Conservation (phyloP, 23 red algal species). For the Gracilariopsis chorda region DNA sequence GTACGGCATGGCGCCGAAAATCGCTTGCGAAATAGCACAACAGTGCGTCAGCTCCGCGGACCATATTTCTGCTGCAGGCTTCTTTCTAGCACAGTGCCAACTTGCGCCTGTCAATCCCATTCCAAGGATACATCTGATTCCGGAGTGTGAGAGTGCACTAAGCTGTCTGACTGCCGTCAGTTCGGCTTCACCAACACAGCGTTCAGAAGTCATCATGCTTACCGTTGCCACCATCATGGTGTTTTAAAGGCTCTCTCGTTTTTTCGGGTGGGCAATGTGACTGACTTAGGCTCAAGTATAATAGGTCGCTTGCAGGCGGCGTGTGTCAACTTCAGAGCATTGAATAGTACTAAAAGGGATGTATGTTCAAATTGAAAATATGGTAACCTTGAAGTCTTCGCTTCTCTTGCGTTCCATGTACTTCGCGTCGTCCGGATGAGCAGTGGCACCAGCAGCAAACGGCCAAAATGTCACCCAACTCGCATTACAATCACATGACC, state of each 20-base stretch:
- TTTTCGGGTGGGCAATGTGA: neutral
- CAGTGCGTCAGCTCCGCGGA: neutral
- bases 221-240: neutral
- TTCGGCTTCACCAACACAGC: neutral
- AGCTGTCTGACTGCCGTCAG: neutral
- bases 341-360: neutral
- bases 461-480: neutral
- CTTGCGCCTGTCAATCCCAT: neutral
- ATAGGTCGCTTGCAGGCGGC: constrained; percentile 16
- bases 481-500: too few relatives aligned
- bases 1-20: neutral
- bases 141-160: neutral
- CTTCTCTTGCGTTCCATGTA: neutral
- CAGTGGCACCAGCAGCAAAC: neutral
- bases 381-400: neutral
- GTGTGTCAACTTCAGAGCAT: neutral
- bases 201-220: neutral
- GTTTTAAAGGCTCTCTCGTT: neutral
- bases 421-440: neutral
- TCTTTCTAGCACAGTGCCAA: constrained; percentile 20
- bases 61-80: constrained; percentile 7
- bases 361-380: neutral
- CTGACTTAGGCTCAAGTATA: neutral
- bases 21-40: constrained; percentile 14
- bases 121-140: neutral